Evolutionary conservation across 192 early-diverging fungal genomes (phyloP).

Genomic region (Coemansia sp.): DNA sequence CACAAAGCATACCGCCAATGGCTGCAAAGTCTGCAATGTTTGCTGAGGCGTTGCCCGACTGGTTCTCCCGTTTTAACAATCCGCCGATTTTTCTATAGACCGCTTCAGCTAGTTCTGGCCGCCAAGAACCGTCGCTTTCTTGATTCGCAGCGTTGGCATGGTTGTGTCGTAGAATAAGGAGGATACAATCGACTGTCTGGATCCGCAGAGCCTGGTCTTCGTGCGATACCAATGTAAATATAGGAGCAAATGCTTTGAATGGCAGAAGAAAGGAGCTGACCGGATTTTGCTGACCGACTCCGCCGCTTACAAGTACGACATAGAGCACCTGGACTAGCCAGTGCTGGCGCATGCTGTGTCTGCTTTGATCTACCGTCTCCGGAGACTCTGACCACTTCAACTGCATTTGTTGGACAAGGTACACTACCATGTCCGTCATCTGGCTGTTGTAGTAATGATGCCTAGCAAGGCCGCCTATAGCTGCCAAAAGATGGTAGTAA

Average conservation of each 20-base stretch:
- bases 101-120: slow-evolving; percentile 14
- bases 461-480: slow-evolving; percentile 49
- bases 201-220: slow-evolving; percentile 13
- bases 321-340: slow-evolving; percentile 3
- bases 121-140: background rate
- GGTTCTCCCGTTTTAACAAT: slow-evolving; percentile 14
- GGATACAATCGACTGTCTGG: slow-evolving; percentile 44
- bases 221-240: slow-evolving; percentile 39
- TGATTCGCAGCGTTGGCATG: background rate
- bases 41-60: background rate
- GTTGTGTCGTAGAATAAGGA: slow-evolving; percentile 30
- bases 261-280: slow-evolving; percentile 8
- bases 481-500: slow-evolving; percentile 46
- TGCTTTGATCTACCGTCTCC: background rate
- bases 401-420: slow-evolving; percentile 35
- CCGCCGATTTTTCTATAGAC: slow-evolving; percentile 29
- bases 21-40: slow-evolving; percentile 22
- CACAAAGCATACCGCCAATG: slow-evolving; percentile 18
- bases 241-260: slow-evolving; percentile 26
- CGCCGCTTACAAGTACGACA: background rate
- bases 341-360: slow-evolving; percentile 3
- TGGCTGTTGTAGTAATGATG: slow-evolving; percentile 54
- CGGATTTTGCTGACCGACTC: background rate
- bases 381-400: background rate
- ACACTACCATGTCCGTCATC: slow-evolving; percentile 41